Evolutionary conservation across 352 stramenopile species (phyloP), one percentile per base, ranked within the genome.

Genomic region (Phytopythium delawarense): DNA sequence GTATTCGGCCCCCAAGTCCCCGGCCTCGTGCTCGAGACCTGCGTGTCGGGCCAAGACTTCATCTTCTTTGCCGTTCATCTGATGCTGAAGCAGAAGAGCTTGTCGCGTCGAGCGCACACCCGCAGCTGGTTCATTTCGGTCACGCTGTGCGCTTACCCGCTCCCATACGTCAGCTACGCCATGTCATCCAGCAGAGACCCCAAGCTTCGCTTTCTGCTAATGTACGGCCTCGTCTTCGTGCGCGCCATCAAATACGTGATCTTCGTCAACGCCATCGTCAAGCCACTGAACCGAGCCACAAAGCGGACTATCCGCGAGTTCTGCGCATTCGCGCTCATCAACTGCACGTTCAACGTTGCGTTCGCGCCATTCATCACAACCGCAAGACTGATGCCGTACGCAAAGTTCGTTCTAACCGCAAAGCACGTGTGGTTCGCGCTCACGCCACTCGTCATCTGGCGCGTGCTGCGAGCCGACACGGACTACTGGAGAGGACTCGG

Each of bases 61-160:
- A 66, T 67, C 48, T 61, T 81, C 21, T 54, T 73, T 49, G 62
- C 75, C 37, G 62, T 84, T 21, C 28, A 77, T 7, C 54, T 82
- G 18, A 59, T 84, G n/a, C 69, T 84, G 63, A 67, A 72, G 35
- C 62, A 84, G 52, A 87, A 87, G 50, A 87, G 72, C 48, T 21
- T 84, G 9, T 84, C 77, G 5, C 12, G 60, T 1, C 66, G 70
- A n/a, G 77, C 75, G 0, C 21, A 84, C 6, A 37, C 65, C 4
- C 77, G 75, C 15, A 62, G 62, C 1, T 28, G 74, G 7, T 25
- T 30, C 18, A 63, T 77, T 15, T 61, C 77, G 9, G 0, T 83
- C 3, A 7, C 71, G 7, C 20, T 79, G 3, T 71, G 67, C 0
- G 65, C 59, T 11, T 78, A 76, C 59, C 63, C 54, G 8, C 49